These are phyloP conservation scores for Pistacia atlantica DNA, from an alignment of 345 rosid genomes.

Conservation along the genomic window DNA sequence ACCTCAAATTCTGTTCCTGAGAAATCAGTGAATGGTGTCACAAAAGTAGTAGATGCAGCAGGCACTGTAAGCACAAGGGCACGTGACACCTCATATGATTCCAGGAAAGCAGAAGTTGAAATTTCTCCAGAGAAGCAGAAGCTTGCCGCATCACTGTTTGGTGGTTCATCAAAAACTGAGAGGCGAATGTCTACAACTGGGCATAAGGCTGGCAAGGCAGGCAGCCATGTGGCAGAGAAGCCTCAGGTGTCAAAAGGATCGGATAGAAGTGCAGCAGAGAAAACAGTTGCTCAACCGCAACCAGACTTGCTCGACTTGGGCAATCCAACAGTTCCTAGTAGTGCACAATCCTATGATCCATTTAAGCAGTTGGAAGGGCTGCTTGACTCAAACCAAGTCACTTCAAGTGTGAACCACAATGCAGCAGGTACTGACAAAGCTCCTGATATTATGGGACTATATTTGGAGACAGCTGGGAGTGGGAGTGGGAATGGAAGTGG, in stretches of 20 bases:
- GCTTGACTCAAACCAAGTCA: constrained; percentile 46
- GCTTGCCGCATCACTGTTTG: constrained; percentile 97
- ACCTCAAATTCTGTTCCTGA: constrained; percentile 47
- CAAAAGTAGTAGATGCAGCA: constrained; percentile 42
- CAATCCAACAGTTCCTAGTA: constrained; percentile 47
- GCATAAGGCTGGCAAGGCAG: constrained; percentile 52
- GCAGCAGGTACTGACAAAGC: constrained; percentile 23
- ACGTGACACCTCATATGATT: constrained; percentile 49
- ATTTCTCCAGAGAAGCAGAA: constrained; percentile 84
- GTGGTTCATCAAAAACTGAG: constrained; percentile 70
- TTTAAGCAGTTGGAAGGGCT: constrained; percentile 88
- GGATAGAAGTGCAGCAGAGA: constrained; percentile 33
- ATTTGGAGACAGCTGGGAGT: constrained; percentile 41
- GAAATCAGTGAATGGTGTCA: constrained; percentile 50
- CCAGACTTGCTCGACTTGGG: constrained; percentile 93
- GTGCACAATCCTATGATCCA: constrained; percentile 59
- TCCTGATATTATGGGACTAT: constrained; percentile 57
- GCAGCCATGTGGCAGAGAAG: constrained; percentile 43
- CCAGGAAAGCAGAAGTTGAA: constrained; percentile 66
- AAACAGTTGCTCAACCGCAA: constrained; percentile 53
- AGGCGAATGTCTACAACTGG: constrained; percentile 58
- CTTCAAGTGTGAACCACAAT: constrained; percentile 26
- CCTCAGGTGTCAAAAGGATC: constrained; percentile 26
- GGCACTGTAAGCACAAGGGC: constrained; percentile 50
- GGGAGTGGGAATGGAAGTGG: constrained; percentile 21